Percentiles rank a stretch among this genome's conserved stretches.
Evolutionary conservation across 2,329 filamentous ascomycete species (phyloP).

Genomic region (Colletotrichum paranaense): DNA sequence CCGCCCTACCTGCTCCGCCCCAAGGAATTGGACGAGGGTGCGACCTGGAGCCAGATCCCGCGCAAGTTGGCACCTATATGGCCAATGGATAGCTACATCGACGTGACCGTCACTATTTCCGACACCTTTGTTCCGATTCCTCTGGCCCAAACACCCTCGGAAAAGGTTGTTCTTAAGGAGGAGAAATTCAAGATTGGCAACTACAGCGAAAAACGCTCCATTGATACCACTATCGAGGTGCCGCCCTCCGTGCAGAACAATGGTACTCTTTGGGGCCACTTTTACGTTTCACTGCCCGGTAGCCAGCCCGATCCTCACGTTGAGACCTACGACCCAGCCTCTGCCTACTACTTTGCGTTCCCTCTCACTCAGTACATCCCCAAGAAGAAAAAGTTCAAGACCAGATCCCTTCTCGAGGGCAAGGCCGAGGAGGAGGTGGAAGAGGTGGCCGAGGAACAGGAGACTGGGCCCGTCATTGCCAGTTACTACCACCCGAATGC

Average conservation of each 20-base stretch:
- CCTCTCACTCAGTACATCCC: constrained; percentile 90
- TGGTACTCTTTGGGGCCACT: constrained; percentile 93
- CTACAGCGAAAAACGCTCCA: constrained; percentile 80
- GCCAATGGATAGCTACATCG: constrained; percentile 81
- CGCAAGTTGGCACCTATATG: constrained; percentile 86
- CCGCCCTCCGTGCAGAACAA: constrained; percentile 88
- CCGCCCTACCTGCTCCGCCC: constrained; percentile 75
- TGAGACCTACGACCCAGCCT: constrained; percentile 76
- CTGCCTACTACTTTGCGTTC: constrained; percentile 85
- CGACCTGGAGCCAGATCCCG: constrained; percentile 73
- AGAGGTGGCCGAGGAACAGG: constrained; percentile 63
- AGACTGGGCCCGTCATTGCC: constrained; percentile 75
- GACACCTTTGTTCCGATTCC: constrained; percentile 76
- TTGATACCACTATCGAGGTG: constrained; percentile 82
- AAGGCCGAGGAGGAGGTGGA: constrained; percentile 59
- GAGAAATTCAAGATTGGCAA: constrained; percentile 83
- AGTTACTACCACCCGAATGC: constrained; percentile 97
- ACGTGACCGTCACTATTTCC: constrained; percentile 88
- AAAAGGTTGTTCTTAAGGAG: constrained; percentile 82
- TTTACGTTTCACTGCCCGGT: constrained; percentile 85
- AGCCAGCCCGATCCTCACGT: constrained; percentile 80
- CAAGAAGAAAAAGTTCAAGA: constrained; percentile 91
- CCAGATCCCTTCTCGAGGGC: constrained; percentile 82
- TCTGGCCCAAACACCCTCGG: constrained; percentile 72
- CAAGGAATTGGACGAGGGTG: constrained; percentile 68